Evolutionary conservation across 495 filamentous ascomycete species (phyloP).

Genomic region (Podospora anserina): DNA sequence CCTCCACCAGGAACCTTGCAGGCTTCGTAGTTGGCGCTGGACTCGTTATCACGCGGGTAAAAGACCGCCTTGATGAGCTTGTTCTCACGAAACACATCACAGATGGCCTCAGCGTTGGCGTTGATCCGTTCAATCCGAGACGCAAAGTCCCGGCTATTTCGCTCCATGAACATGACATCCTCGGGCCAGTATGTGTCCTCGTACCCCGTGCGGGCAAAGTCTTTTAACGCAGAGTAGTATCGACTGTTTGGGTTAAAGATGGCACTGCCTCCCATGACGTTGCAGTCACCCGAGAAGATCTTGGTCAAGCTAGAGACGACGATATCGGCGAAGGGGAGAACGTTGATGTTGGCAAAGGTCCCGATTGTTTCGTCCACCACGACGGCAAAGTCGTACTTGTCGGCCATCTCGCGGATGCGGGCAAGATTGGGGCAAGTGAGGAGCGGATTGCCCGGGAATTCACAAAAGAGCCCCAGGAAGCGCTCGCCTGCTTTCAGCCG

Average conservation of each 20-base stretch:
- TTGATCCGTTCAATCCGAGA: constrained; percentile 82
- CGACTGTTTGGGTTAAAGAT: constrained; percentile 77
- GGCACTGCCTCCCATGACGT: constrained; percentile 92
- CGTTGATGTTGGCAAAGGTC: constrained; percentile 92
- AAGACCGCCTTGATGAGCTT: constrained; percentile 72
- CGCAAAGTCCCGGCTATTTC: constrained; percentile 91
- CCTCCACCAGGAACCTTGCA: constrained; percentile 74
- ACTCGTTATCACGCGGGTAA: constrained; percentile 77
- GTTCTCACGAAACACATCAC: constrained; percentile 56
- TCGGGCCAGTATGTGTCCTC: constrained; percentile 93
- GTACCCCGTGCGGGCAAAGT: constrained; percentile 57
- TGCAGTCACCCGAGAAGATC: constrained; percentile 93
- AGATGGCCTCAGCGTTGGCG: constrained; percentile 78
- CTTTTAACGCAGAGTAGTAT: constrained; percentile 68
- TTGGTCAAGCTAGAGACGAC: constrained; percentile 94
- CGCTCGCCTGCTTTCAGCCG: constrained; percentile 69
- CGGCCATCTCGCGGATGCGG: constrained; percentile 74
- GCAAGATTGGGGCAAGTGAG: constrained; percentile 78
- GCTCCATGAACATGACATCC: constrained; percentile 90
- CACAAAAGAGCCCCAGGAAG: constrained; percentile 85
- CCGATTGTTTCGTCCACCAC: constrained; percentile 96
- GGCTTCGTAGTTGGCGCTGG: constrained; percentile 69
- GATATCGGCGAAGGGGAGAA: constrained; percentile 82
- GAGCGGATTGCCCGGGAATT: constrained; percentile 91
- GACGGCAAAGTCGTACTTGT: constrained; percentile 82